phyloP scores from a whole-genome alignment of 2,329 filamentous ascomycete genomes.

The Cyphellophora attinorum region DNA sequence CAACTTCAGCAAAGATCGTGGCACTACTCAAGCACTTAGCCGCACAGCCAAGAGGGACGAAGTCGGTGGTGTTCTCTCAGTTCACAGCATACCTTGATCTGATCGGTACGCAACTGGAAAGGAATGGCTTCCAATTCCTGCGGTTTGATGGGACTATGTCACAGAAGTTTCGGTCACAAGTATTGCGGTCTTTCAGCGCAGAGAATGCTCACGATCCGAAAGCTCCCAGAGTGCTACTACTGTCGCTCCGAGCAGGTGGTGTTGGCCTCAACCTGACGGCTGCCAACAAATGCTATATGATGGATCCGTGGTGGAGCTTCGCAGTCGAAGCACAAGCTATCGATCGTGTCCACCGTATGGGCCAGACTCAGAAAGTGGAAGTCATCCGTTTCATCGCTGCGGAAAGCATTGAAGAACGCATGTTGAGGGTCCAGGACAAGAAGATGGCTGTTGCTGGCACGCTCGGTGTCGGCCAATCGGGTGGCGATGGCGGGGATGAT shows the following conservation, averaged over 20 bases:
- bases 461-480: slow-evolving; percentile 81
- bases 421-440: slow-evolving; percentile 84
- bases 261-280: slow-evolving; percentile 88
- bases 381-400: slow-evolving; percentile 84
- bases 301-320: slow-evolving; percentile 99
- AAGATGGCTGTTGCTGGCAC: slow-evolving; percentile 86
- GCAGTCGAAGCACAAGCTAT: slow-evolving; percentile 95
- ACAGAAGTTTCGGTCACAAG: slow-evolving; percentile 71
- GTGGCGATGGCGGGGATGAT: slow-evolving; percentile 79
- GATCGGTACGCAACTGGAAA: slow-evolving; percentile 69
- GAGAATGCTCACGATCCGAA: slow-evolving; percentile 18
- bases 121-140: slow-evolving; percentile 66
- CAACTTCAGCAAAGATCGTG: slow-evolving; percentile 73
- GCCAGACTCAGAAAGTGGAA: slow-evolving; percentile 74
- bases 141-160: slow-evolving; percentile 85
- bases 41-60: slow-evolving; percentile 59
- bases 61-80: slow-evolving; percentile 91
- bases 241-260: slow-evolving; percentile 81
- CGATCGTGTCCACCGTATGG: slow-evolving; percentile 95
- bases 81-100: slow-evolving; percentile 94
- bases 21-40: slow-evolving; percentile 69
- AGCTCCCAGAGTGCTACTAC: slow-evolving; percentile 53
- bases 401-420: slow-evolving; percentile 87
- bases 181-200: slow-evolving; percentile 62
- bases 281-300: slow-evolving; percentile 89